Evolutionary conservation across 495 filamentous ascomycete species (phyloP), one percentile per base, ranked within the genome.

Genomic region (Pseudoneurospora amorphoporcata): DNA sequence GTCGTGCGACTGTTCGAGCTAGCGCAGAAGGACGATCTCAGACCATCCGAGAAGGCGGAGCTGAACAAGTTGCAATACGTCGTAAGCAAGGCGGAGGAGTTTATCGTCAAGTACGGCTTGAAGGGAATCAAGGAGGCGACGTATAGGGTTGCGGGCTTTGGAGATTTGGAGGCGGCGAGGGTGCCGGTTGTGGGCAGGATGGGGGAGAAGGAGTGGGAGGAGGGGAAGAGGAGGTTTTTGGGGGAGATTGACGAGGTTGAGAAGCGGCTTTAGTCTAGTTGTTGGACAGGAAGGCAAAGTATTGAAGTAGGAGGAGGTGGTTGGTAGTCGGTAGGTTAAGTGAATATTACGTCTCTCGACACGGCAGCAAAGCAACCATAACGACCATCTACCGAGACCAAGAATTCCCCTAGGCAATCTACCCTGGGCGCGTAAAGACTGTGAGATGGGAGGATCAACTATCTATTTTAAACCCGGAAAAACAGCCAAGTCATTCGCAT

Each of bases 81-180:
- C 39, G 83, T 91, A 16, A 87, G 84, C 61, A 74, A 78, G 23
- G 86, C 86, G 6, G 89, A 91, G 80, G 87, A 89, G 81, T 78
- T 90, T 42, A 82, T 91, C 35, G 90, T 84, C 12, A 82, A 80
- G 39, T 84, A 82, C 72, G 87, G 89, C 1, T 84, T 86, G 0
- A 80, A 89, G 2, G 89, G 88, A 1, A 89, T 91, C 73, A 90
- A 89, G 76, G 89, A 91, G 79, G 89, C 86, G 3, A 80, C 86
- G 12, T 86, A 79, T 40, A 80, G 89, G 32, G 74, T 88, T 29
- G 79, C 86, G 16, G 84, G 85, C 1, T 83, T 89, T 53, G 89
- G 89, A 1, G 84, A 84, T 47, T 79, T 79, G 37, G 88, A 87
- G 72, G 87, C 85, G 2, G 88, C 85, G 14, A 79, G 88, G 40